Percentiles rank a stretch among this genome's conserved stretches.
These are phyloP conservation scores for Saxophila tyrrhenica DNA, from an alignment of 495 filamentous ascomycete species.

Conservation along the genomic window DNA sequence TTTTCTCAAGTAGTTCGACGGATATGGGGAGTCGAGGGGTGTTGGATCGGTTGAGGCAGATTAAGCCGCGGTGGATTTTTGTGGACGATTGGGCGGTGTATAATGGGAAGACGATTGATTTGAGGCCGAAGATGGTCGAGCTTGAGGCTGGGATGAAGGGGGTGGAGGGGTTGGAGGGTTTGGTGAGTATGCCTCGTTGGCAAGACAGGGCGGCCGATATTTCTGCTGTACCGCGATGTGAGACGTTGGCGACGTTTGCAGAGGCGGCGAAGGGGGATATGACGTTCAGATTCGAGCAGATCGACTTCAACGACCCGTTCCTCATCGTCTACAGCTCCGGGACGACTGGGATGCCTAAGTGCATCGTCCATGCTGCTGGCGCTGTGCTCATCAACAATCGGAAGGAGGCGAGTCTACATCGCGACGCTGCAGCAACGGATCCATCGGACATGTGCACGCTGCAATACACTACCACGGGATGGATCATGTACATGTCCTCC, in stretches of 20 bases:
- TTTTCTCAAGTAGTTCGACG: constrained; percentile 62
- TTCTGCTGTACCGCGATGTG: constrained; percentile 39
- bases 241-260: constrained; percentile 45
- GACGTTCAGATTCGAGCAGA: constrained; percentile 43
- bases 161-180: constrained; percentile 48
- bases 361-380: constrained; percentile 60
- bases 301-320: constrained; percentile 58
- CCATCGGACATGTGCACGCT: constrained; percentile 41
- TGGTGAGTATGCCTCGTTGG: constrained; percentile 59
- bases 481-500: constrained; percentile 70
- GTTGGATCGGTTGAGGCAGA: constrained; percentile 59
- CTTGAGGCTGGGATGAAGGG: constrained; percentile 49
- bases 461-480: constrained; percentile 43
- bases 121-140: constrained; percentile 59
- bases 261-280: constrained; percentile 28
- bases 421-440: constrained; percentile 38
- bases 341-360: constrained; percentile 64
- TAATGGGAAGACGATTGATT: constrained; percentile 62
- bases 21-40: constrained; percentile 51
- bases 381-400: constrained; percentile 44
- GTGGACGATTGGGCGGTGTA: constrained; percentile 70
- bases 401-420: constrained; percentile 55
- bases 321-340: constrained; percentile 62
- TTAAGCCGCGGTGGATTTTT: constrained; percentile 61
- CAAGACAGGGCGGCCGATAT: constrained; percentile 45